Conservation (phyloP, 2,329 filamentous ascomycete genomes). For the Colletotrichum aenigma region DNA sequence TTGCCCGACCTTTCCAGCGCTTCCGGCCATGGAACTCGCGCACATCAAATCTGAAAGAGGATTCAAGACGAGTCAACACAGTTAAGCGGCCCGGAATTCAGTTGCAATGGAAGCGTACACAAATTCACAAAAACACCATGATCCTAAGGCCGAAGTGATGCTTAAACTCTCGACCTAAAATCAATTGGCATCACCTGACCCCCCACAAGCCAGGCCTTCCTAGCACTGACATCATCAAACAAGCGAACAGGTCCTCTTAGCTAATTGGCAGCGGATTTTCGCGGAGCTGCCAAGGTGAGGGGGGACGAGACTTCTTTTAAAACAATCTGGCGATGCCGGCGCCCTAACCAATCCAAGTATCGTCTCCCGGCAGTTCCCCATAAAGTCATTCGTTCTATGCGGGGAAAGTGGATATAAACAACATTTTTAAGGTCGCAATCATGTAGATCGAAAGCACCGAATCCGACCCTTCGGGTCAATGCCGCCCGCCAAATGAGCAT, state of each 20-base stretch:
- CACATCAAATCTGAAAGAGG: not conserved
- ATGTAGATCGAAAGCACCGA: not conserved
- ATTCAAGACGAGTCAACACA: rapidly evolving
- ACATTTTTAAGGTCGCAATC: not conserved
- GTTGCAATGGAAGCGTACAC: too few species aligned
- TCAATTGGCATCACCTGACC: not conserved
- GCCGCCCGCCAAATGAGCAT: not conserved
- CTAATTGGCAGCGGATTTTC: not conserved
- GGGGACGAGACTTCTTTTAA: not conserved
- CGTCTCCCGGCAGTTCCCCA: not conserved
- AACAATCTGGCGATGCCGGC: not conserved
- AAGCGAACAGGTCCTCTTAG: not conserved
- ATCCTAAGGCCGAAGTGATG: not conserved
- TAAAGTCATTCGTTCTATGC: not conserved
- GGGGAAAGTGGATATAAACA: conserved; percentile 13
- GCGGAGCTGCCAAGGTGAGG: conserved; percentile 5
- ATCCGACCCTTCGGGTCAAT: conserved; percentile 4
- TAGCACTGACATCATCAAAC: not conserved
- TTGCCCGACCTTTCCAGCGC: not conserved
- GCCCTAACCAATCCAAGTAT: conserved; percentile 3
- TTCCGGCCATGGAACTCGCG: not conserved
- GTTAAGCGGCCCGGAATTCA: rapidly evolving
- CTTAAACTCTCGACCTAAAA: not conserved
- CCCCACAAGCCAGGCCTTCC: not conserved
- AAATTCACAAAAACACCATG: not conserved